These are phyloP conservation scores for Raffaelea deltoideospora DNA, from an alignment of 2,329 filamentous ascomycete genomes.

Conservation along the genomic window DNA sequence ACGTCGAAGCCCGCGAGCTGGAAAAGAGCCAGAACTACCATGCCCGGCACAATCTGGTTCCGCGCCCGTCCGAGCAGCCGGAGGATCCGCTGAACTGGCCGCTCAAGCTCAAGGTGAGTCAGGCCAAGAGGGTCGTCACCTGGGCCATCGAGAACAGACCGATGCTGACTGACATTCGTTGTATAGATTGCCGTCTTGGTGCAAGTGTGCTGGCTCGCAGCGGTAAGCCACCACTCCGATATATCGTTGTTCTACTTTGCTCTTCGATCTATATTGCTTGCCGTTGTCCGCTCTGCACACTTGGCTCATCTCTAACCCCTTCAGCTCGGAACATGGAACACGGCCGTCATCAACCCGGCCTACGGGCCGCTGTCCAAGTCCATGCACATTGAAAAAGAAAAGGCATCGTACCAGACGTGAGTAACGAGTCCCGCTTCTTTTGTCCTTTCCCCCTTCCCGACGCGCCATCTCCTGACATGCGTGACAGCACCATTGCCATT, in stretches of 20 bases:
- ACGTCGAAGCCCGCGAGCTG: too few species aligned
- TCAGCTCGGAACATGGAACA: slow-evolving; percentile 12
- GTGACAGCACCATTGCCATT: too few species aligned
- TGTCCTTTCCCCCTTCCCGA: too few species aligned
- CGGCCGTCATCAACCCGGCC: slow-evolving; percentile 13
- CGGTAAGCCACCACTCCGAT: too few species aligned
- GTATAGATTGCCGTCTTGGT: slow-evolving; percentile 14
- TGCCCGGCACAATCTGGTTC: background rate
- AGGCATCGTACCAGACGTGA: slow-evolving; percentile 13
- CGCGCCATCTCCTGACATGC: too few species aligned
- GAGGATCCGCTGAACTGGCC: slow-evolving; percentile 7
- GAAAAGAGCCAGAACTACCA: too few species aligned
- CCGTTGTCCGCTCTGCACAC: too few species aligned
- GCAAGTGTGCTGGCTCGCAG: slow-evolving; percentile 14
- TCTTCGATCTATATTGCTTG: too few species aligned
- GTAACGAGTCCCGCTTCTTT: too few species aligned
- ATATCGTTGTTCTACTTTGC: too few species aligned
- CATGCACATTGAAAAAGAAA: slow-evolving; percentile 9
- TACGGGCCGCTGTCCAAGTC: slow-evolving; percentile 10
- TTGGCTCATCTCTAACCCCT: too few species aligned
- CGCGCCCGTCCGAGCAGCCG: slow-evolving; percentile 4
- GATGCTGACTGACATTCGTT: slow-evolving; percentile 2
- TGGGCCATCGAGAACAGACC: background rate
- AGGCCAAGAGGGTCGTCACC: too few species aligned
- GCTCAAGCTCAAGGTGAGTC: slow-evolving; percentile 3